These are phyloP conservation scores for Cladophialophora chaetospira DNA, from an alignment of 2,329 filamentous ascomycete genomes.

Conservation along the genomic window DNA sequence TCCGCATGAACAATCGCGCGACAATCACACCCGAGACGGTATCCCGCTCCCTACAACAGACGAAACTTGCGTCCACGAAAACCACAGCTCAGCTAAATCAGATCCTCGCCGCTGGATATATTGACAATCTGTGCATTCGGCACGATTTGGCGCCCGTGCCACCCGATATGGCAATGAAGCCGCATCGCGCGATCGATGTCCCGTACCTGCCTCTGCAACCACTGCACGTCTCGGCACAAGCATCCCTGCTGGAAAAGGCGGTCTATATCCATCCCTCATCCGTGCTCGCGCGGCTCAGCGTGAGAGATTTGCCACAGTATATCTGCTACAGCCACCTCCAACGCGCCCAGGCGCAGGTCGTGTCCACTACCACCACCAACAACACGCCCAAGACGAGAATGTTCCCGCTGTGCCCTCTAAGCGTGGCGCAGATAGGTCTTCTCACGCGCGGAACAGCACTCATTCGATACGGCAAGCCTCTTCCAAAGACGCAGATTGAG, in stretches of 20 bases:
- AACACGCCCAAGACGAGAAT: conserved; percentile 76
- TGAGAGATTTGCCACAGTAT: conserved; percentile 79
- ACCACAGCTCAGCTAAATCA: conserved; percentile 76
- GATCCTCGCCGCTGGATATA: conserved; percentile 87
- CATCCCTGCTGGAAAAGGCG: conserved; percentile 59
- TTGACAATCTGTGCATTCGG: conserved; percentile 91
- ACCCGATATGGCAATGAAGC: conserved; percentile 66
- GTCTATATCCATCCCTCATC: conserved; percentile 90
- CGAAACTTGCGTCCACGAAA: conserved; percentile 66
- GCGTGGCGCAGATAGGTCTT: conserved; percentile 71
- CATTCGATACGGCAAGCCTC: conserved; percentile 82
- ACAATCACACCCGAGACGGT: conserved; percentile 62
- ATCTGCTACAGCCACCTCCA: conserved; percentile 87
- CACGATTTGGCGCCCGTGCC: conserved; percentile 80
- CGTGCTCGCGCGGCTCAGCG: conserved; percentile 69
- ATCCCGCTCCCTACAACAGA: conserved; percentile 56
- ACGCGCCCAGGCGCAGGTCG: conserved; percentile 58
- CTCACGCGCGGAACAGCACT: conserved; percentile 84
- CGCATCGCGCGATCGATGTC: conserved; percentile 85
- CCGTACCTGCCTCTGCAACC: conserved; percentile 86
- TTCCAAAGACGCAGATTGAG: conserved; percentile 80
- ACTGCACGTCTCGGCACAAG: conserved; percentile 41
- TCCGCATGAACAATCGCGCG: conserved; percentile 69
- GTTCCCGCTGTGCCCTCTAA: conserved; percentile 81
- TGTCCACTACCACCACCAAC: conserved; percentile 49